Evolutionary conservation across 2,329 filamentous ascomycete genomes (phyloP).

Genomic region (Helotiales sp.): DNA sequence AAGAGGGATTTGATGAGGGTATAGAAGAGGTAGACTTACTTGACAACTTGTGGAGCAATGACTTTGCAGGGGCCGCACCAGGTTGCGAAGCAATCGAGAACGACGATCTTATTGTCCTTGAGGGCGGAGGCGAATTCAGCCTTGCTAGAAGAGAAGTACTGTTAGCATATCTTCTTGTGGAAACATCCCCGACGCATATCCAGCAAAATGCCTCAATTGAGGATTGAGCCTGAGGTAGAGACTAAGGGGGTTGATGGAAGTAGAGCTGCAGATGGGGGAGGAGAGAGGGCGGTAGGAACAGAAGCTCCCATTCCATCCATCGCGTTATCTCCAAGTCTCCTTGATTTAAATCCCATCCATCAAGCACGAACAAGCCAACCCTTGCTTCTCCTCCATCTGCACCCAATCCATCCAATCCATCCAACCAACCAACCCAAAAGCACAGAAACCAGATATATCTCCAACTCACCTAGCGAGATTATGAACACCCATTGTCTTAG

Average conservation of each 20-base stretch:
- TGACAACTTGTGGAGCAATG: conserved; percentile 76
- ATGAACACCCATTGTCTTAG: conserved; percentile 52
- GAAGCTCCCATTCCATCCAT: background rate
- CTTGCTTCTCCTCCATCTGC: background rate
- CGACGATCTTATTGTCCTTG: conserved; percentile 62
- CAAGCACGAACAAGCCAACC: background rate
- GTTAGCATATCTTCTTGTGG: conserved; percentile 31
- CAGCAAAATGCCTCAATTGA: background rate
- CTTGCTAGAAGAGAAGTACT: conserved; percentile 50
- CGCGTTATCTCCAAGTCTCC: background rate
- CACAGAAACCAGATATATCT: background rate
- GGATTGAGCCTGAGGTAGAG: too few species aligned
- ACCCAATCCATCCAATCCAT: background rate
- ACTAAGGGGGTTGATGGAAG: background rate
- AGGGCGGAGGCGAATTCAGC: conserved; percentile 62
- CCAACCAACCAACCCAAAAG: background rate
- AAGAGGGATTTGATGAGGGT: background rate
- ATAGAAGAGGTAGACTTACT: conserved; percentile 52
- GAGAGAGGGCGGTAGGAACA: background rate
- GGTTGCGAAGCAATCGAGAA: conserved; percentile 85
- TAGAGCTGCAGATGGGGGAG: background rate
- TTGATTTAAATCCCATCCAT: background rate
- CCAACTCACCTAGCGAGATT: conserved; percentile 48
- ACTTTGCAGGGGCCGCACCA: conserved; percentile 98
- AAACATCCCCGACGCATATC: background rate